Conservation (phyloP, 768 basidiomycete species). For the Pholiota conissans region DNA sequence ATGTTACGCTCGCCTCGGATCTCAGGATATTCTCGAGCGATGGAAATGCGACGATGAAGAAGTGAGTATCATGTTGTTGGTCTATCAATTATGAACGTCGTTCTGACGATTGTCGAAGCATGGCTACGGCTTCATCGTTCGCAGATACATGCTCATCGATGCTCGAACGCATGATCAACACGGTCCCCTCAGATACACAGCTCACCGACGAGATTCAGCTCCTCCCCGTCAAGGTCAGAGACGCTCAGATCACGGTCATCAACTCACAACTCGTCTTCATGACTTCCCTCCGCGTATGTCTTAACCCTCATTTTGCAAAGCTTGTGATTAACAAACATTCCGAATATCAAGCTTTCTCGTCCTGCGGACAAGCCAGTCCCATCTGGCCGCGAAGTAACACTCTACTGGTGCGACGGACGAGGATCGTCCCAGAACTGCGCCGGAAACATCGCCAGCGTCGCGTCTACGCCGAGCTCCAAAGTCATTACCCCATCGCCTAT, state of each 20-base stretch:
- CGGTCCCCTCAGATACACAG: slow-evolving; percentile 35
- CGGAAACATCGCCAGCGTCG: neutral
- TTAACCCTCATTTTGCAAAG: no score
- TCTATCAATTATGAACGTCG: neutral
- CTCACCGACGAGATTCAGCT: slow-evolving; percentile 37
- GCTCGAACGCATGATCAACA: slow-evolving; percentile 41
- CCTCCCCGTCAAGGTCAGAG: slow-evolving; percentile 32
- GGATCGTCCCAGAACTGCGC: neutral
- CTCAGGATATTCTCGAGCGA: slow-evolving; percentile 38
- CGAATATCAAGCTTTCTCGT: neutral
- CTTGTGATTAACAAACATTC: no score
- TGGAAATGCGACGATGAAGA: slow-evolving; percentile 39
- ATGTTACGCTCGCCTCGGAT: slow-evolving; percentile 38
- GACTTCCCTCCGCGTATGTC: slow-evolving; percentile 30
- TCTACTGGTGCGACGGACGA: neutral
- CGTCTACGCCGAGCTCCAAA: neutral
- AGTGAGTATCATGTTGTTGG: slow-evolving; percentile 27
- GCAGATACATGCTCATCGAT: slow-evolving; percentile 31
- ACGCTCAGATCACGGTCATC: slow-evolving; percentile 30
- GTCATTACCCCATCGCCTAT: neutral
- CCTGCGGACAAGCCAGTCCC: neutral
- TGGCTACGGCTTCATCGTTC: slow-evolving; percentile 29
- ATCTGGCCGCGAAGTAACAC: neutral
- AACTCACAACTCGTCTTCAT: slow-evolving; percentile 29
- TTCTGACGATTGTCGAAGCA: slow-evolving; percentile 10